These are phyloP conservation scores for Alternaria sp. DNA, from an alignment of 2,329 filamentous ascomycete genomes.

Conservation along the genomic window DNA sequence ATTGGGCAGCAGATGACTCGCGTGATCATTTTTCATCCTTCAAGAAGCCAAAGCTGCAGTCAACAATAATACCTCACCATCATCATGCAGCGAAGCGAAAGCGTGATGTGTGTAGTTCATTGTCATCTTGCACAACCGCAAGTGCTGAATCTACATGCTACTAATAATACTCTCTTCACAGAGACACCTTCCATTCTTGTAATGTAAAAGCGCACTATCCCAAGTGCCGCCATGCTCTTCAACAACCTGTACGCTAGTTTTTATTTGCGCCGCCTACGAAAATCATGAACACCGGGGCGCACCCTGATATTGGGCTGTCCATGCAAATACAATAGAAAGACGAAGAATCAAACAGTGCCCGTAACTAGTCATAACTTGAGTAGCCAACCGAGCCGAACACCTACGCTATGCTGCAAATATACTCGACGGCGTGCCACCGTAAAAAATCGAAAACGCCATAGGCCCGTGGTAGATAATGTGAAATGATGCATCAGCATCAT, in stretches of 20 bases:
- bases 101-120: constrained; percentile 1
- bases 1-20: constrained; percentile 2
- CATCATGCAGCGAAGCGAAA: not conserved
- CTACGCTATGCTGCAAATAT: constrained; percentile 45
- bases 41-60: not conserved
- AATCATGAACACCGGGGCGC: constrained; percentile 22
- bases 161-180: constrained; percentile 11
- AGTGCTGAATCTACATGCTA: constrained; percentile 10
- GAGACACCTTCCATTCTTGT: constrained; percentile 11
- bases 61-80: not conserved
- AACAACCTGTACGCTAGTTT: constrained; percentile 18
- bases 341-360: constrained; percentile 20
- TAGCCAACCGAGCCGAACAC: constrained; percentile 39
- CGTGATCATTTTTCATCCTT: constrained; percentile 2
- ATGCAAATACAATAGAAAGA: constrained; percentile 28
- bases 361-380: constrained; percentile 20
- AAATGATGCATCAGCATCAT: constrained; percentile 3
- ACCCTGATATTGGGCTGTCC: constrained; percentile 11
- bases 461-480: constrained; percentile 15
- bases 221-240: constrained; percentile 25
- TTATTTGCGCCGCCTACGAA: constrained; percentile 26
- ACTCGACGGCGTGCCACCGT: constrained; percentile 24
- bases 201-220: constrained; percentile 15
- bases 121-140: constrained; percentile 6
- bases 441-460: constrained; percentile 30